Evolutionary conservation across 2,329 filamentous ascomycete genomes (phyloP).

Genomic region (Alternaria arbusti): DNA sequence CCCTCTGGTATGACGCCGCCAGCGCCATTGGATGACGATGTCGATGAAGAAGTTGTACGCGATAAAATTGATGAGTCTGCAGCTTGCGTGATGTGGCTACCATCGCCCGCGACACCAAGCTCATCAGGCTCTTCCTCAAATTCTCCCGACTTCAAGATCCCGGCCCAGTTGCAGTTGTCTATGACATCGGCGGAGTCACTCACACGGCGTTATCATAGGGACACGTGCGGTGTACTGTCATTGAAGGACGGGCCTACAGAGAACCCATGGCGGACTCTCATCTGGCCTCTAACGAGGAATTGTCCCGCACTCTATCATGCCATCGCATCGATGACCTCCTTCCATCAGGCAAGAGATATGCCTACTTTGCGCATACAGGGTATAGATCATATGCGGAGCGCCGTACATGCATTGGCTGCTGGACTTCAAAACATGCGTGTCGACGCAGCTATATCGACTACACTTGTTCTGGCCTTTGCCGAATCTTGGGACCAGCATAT

Average conservation of each 20-base stretch:
- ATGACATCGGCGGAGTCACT: conserved; percentile 66
- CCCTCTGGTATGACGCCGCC: conserved; percentile 38
- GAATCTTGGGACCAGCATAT: conserved; percentile 76
- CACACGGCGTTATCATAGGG: conserved; percentile 66
- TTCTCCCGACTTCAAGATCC: conserved; percentile 31
- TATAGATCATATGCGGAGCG: conserved; percentile 72
- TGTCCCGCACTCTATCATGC: conserved; percentile 72
- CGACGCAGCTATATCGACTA: conserved; percentile 73
- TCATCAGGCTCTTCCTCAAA: conserved; percentile 44
- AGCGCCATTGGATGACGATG: conserved; percentile 49
- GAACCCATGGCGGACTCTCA: conserved; percentile 73
- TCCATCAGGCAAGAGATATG: conserved; percentile 67
- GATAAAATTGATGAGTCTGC: conserved; percentile 39
- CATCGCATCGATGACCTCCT: conserved; percentile 71
- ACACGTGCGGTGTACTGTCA: conserved; percentile 74
- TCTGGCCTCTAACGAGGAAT: conserved; percentile 71
- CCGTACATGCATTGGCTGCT: conserved; percentile 64
- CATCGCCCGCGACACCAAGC: conserved; percentile 46
- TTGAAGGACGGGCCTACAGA: conserved; percentile 72
- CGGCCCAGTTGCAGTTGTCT: conserved; percentile 57
- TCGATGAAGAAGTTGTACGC: conserved; percentile 63
- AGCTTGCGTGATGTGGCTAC: conserved; percentile 48
- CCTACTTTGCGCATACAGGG: conserved; percentile 66
- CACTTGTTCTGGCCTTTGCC: conserved; percentile 70
- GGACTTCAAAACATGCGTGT: conserved; percentile 68